phyloP scores from a whole-genome alignment of 257 asterid species.

The Mitragyna speciosa region DNA sequence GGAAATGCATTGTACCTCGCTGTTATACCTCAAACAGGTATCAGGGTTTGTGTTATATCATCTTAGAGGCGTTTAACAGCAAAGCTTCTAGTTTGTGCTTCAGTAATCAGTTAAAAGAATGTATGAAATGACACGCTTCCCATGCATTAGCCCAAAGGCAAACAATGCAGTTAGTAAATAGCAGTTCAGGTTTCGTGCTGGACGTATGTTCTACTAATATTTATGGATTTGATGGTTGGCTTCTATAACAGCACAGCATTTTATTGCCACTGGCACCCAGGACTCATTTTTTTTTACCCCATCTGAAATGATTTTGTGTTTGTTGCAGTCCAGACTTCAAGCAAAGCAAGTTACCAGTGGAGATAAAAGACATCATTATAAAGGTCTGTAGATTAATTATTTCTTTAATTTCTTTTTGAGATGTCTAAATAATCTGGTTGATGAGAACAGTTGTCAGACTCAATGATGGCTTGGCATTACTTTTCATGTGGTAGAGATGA shows the following conservation, averaged over 20 bases:
- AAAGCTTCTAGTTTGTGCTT: neutral
- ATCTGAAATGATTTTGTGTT: constrained; percentile 10
- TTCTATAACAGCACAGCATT: constrained; percentile 8
- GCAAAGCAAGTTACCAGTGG: constrained; percentile 66
- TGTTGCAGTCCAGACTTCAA: constrained; percentile 90
- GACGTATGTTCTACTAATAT: neutral
- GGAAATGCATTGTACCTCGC: neutral
- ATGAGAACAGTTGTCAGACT: neutral
- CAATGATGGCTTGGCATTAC: neutral
- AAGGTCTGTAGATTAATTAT: constrained; percentile 46
- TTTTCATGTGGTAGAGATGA: neutral
- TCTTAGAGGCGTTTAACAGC: neutral
- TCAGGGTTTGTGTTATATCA: neutral
- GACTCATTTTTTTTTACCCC: constrained; percentile 8
- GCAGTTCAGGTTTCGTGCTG: neutral
- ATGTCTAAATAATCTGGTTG: neutral
- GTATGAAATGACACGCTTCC: neutral
- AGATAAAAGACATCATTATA: constrained; percentile 77
- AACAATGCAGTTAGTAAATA: neutral
- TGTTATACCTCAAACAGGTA: neutral
- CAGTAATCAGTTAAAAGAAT: neutral
- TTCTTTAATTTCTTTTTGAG: neutral
- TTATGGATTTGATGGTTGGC: constrained; percentile 2
- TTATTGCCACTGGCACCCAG: neutral
- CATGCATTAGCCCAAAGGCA: neutral